phyloP scores from a whole-genome alignment of 331 rosid species.

The Erythrophleum ivorense region DNA sequence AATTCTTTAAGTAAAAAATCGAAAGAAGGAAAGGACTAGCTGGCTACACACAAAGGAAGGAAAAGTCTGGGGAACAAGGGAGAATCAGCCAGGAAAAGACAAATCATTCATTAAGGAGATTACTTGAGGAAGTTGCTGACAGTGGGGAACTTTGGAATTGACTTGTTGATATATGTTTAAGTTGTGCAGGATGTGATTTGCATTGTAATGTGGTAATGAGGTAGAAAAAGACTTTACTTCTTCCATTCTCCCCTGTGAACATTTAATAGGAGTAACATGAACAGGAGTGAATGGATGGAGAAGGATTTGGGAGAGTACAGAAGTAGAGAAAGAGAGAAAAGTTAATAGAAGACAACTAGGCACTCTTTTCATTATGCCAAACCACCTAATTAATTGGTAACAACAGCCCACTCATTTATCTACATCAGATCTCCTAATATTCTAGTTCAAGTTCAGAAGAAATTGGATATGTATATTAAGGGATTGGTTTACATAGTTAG shows the following conservation, averaged over 20 bases:
- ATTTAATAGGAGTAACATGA: not conserved
- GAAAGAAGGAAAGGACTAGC: slow-evolving; percentile 54
- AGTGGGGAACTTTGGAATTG: not conserved
- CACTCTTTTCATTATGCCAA: not conserved
- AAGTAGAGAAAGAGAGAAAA: slow-evolving; percentile 43
- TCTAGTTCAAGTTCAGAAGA: not conserved
- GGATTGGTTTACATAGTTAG: not conserved
- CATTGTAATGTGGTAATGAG: not conserved
- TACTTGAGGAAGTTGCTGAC: not conserved
- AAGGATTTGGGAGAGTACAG: not conserved
- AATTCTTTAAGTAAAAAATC: not conserved
- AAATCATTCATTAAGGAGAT: not conserved
- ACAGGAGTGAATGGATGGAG: not conserved
- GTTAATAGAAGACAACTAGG: not conserved
- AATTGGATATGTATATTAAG: not conserved
- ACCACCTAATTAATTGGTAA: not conserved
- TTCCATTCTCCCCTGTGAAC: not conserved
- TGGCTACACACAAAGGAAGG: not conserved
- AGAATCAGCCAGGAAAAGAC: not conserved
- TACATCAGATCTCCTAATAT: not conserved
- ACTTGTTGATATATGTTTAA: not conserved
- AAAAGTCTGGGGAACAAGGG: not conserved
- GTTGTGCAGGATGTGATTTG: not conserved
- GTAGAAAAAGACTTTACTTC: not conserved
- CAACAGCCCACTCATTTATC: not conserved